A percentile compares a stretch with the other conserved stretches of the same genome.
Evolutionary conservation across 345 rosid species (phyloP).

Genomic region (Populus nigra): DNA sequence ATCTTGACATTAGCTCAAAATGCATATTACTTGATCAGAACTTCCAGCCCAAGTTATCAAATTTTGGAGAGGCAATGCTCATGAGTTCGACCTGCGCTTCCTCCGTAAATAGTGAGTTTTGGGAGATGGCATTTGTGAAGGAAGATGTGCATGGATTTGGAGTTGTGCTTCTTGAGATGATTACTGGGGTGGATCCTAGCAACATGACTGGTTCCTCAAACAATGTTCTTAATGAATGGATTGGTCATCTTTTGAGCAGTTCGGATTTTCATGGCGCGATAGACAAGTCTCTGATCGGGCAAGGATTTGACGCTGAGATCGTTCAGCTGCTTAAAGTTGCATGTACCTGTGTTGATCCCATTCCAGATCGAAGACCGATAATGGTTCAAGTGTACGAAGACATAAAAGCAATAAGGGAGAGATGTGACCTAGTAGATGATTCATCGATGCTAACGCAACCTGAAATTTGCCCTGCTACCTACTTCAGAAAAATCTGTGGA

Average conservation of each 20-base stretch:
- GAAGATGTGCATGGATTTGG: conserved; percentile 34
- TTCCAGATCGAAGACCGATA: conserved; percentile 20
- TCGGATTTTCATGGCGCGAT: neutral
- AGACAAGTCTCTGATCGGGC: conserved; percentile 15
- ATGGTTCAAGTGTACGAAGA: conserved; percentile 23
- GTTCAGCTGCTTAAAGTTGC: conserved; percentile 19
- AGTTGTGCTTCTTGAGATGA: conserved; percentile 27
- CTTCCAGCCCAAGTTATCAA: conserved; percentile 22
- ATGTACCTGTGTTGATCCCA: conserved; percentile 10
- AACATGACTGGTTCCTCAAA: conserved; percentile 10
- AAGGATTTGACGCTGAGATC: conserved; percentile 24
- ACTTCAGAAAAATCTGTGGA: no score
- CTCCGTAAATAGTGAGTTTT: conserved; percentile 17
- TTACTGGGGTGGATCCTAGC: conserved; percentile 24
- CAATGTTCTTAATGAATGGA: conserved; percentile 11
- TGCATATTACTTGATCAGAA: conserved; percentile 21
- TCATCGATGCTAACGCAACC: neutral
- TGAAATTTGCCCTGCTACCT: no score
- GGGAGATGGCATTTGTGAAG: conserved; percentile 26
- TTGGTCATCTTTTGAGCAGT: neutral
- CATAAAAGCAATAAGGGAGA: neutral
- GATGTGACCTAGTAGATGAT: neutral
- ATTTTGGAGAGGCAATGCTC: conserved; percentile 19
- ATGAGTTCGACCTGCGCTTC: conserved; percentile 19
- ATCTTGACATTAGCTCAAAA: conserved; percentile 32